Conservation (phyloP, 768 basidiomycete species). For the Paxillus ammoniavirescens region DNA sequence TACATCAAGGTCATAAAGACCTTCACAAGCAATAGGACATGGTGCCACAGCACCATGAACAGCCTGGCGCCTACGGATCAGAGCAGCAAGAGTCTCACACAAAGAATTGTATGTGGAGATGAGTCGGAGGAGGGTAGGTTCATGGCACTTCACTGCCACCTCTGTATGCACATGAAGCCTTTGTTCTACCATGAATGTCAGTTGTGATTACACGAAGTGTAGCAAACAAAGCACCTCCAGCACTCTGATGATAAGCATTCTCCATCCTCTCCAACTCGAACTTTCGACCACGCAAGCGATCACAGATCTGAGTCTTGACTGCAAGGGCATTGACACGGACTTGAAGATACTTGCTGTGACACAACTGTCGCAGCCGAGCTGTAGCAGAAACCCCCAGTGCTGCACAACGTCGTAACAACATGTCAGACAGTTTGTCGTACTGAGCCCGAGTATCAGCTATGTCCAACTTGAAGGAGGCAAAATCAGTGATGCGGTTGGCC, state of each 20-base stretch:
- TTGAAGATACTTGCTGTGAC: neutral
- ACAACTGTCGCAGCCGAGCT: neutral
- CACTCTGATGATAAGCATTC: constrained; percentile 4
- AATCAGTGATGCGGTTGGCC: neutral
- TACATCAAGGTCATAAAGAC: no score
- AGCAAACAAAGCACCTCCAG: constrained; percentile 6
- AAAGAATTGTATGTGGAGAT: constrained; percentile 27
- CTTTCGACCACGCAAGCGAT: constrained; percentile 11
- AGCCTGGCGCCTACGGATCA: constrained; percentile 16
- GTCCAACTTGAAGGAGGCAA: neutral
- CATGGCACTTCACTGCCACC: constrained; percentile 17
- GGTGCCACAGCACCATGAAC: constrained; percentile 23
- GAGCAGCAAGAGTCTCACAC: constrained; percentile 12
- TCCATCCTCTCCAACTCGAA: constrained; percentile 17
- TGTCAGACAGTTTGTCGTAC: neutral
- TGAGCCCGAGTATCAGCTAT: neutral
- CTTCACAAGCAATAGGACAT: constrained; percentile 6
- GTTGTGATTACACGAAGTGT: no score
- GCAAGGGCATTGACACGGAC: constrained; percentile 17
- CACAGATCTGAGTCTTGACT: constrained; percentile 11
- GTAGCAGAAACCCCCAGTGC: neutral
- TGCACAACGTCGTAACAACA: neutral
- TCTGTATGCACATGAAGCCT: constrained; percentile 27
- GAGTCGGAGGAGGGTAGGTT: constrained; percentile 23
- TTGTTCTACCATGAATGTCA: neutral